Percentiles rank a stretch among this genome's conserved stretches.
Evolutionary conservation across 768 basidiomycete genomes (phyloP).

Genomic region (Tylopilus plumbeoviolaceoides): DNA sequence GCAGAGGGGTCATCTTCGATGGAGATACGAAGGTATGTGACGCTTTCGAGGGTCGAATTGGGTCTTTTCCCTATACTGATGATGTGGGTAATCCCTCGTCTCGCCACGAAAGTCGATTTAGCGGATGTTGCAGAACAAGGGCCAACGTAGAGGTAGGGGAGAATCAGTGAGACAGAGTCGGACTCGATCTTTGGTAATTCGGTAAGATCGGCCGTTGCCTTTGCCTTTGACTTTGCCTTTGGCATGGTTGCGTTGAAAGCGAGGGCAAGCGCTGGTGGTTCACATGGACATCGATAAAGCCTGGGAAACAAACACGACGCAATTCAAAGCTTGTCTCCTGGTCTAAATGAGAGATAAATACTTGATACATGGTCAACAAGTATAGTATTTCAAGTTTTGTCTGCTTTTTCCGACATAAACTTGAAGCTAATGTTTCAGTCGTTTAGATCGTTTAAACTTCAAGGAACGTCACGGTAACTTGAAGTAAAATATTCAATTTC

Average conservation of each 20-base stretch:
- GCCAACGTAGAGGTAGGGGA: constrained; percentile 9
- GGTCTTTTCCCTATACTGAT: constrained; percentile 11
- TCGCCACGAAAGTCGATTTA: constrained; percentile 1
- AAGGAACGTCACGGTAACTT: too few relatives aligned
- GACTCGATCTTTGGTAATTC: neutral
- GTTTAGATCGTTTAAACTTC: too few relatives aligned
- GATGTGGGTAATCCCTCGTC: constrained; percentile 9
- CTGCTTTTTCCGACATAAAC: too few relatives aligned
- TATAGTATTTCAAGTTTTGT: too few relatives aligned
- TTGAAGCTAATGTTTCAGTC: too few relatives aligned
- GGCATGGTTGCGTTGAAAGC: neutral
- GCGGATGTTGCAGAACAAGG: constrained; percentile 7
- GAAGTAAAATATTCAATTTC: too few relatives aligned
- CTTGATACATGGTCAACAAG: too few relatives aligned
- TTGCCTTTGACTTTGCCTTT: neutral
- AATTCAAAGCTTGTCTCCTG: too few relatives aligned
- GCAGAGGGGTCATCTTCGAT: constrained; percentile 9
- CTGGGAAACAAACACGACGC: too few relatives aligned
- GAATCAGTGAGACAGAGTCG: constrained; percentile 4
- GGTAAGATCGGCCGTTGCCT: neutral
- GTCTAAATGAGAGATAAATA: too few relatives aligned
- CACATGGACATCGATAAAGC: too few relatives aligned
- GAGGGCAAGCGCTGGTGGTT: too few relatives aligned
- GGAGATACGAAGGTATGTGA: constrained; percentile 8
- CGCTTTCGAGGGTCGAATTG: neutral